phyloP scores from a whole-genome alignment of 176 grass and related monocot species.

The Dactylis glomerata region DNA sequence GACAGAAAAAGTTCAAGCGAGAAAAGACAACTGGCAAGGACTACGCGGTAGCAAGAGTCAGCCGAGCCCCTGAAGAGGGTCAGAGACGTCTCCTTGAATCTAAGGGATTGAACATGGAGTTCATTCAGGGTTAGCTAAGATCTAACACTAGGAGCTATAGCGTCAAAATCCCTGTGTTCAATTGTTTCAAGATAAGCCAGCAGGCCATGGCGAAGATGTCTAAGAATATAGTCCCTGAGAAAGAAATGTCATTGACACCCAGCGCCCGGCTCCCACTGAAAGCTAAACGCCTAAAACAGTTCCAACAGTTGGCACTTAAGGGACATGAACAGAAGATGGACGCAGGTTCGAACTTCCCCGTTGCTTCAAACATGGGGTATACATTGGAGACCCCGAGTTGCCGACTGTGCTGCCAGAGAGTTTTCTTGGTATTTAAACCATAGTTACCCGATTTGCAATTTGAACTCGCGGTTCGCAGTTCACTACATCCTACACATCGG shows the following conservation, averaged over 20 bases:
- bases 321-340: background rate
- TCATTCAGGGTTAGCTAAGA: background rate
- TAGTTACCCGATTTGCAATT: background rate
- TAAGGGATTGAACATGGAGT: background rate
- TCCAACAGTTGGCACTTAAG: background rate
- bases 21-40: background rate
- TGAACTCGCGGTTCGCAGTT: background rate
- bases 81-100: background rate
- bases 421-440: background rate
- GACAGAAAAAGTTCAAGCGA: background rate
- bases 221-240: background rate
- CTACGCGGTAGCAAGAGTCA: background rate
- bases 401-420: background rate
- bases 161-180: background rate
- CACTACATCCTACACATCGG: background rate
- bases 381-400: background rate
- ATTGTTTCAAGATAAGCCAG: background rate
- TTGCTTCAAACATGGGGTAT: background rate
- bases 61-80: background rate
- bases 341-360: background rate
- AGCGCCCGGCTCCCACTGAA: background rate
- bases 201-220: background rate
- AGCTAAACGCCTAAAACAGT: background rate
- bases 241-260: background rate
- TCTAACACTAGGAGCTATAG: background rate